These are phyloP conservation scores for Naganishia vaughanmartiniae DNA, from an alignment of 768 basidiomycete genomes.

Conservation along the genomic window DNA sequence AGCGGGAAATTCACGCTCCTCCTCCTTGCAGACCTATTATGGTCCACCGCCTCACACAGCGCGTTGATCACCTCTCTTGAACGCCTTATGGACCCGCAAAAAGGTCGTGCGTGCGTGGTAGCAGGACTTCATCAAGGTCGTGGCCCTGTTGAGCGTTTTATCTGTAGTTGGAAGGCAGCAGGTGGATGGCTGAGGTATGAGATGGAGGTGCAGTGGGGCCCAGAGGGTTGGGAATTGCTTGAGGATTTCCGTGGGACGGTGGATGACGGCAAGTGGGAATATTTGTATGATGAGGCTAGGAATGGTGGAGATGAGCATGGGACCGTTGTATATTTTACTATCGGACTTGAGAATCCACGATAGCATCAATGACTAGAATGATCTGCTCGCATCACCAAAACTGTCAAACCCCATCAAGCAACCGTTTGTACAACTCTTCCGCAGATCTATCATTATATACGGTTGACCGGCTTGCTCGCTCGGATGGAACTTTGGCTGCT, in stretches of 20 bases:
- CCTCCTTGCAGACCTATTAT: conserved; percentile 47
- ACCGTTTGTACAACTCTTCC: background rate
- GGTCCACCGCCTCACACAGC: conserved; percentile 44
- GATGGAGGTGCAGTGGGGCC: conserved; percentile 41
- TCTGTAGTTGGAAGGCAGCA: conserved; percentile 28
- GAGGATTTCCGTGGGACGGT: conserved; percentile 14
- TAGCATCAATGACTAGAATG: no score
- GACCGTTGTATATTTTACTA: conserved; percentile 23
- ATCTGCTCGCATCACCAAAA: no score
- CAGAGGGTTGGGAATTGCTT: conserved; percentile 15
- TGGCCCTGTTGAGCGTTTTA: conserved; percentile 46
- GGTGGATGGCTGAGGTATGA: conserved; percentile 27
- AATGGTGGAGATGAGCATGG: conserved; percentile 32
- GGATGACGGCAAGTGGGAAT: conserved; percentile 8
- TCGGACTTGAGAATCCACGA: background rate
- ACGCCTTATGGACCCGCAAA: conserved; percentile 29
- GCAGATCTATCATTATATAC: background rate
- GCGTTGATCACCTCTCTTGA: conserved; percentile 42
- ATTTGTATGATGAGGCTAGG: conserved; percentile 31
- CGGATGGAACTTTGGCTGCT: background rate
- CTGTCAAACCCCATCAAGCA: no score
- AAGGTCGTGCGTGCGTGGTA: conserved; percentile 42
- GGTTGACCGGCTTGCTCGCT: background rate
- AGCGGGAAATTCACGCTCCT: conserved; percentile 41
- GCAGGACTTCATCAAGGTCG: conserved; percentile 49